phyloP scores from a whole-genome alignment of 805 yeast species.

The Candida schatavii region DNA sequence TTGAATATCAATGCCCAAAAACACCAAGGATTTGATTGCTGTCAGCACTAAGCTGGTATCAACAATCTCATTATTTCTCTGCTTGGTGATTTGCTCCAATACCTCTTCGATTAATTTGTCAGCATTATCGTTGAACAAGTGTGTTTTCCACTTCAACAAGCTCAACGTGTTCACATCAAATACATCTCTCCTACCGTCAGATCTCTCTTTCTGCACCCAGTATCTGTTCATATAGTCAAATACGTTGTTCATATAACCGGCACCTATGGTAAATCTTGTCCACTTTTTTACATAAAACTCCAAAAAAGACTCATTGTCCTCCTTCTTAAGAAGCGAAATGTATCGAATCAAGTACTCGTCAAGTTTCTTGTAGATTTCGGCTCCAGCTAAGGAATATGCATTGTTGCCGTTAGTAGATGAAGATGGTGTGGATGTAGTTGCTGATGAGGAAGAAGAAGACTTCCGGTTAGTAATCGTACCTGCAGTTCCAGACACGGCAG shows the following conservation, averaged over 20 bases:
- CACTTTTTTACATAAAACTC: conserved; percentile 84
- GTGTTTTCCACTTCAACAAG: conserved; percentile 81
- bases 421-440: conserved; percentile 11
- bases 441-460: conserved; percentile 9
- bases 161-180: conserved; percentile 91
- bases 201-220: conserved; percentile 96
- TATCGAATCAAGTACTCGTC: conserved; percentile 64
- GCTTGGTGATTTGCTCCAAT: conserved; percentile 69
- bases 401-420: conserved; percentile 15
- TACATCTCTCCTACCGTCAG: conserved; percentile 86
- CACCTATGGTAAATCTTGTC: conserved; percentile 88
- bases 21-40: conserved; percentile 83
- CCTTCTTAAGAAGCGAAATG: conserved; percentile 47
- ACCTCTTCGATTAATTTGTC: conserved; percentile 64
- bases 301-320: conserved; percentile 63
- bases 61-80: conserved; percentile 75
- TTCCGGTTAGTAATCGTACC: conserved; percentile 8
- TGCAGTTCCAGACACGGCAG: background rate
- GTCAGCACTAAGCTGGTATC: conserved; percentile 63
- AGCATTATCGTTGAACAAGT: conserved; percentile 69
- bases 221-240: conserved; percentile 94
- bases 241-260: conserved; percentile 86
- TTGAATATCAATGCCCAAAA: conserved; percentile 85
- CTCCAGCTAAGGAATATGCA: conserved; percentile 68
- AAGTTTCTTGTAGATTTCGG: conserved; percentile 77